phyloP scores from a whole-genome alignment of 1,139 yeast genomes.

The Suhomyces bribrorum region DNA sequence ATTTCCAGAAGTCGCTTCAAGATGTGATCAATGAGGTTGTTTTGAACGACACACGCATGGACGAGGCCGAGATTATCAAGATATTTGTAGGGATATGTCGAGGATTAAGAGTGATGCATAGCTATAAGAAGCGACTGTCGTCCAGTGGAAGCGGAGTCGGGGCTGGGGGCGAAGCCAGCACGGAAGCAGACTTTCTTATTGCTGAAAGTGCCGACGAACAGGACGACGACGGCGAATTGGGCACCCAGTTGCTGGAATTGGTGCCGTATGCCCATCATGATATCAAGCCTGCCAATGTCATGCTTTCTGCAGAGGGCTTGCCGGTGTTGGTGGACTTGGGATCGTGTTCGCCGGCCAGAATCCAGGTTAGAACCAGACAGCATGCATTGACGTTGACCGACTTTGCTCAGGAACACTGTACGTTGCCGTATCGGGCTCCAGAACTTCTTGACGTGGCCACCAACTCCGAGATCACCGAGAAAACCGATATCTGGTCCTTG shows the following conservation, averaged over 20 bases:
- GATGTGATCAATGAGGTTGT: conserved; percentile 69
- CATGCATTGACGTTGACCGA: conserved; percentile 80
- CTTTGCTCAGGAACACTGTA: conserved; percentile 81
- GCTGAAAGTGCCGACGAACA: conserved; percentile 32
- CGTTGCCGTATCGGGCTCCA: conserved; percentile 87
- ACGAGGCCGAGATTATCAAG: conserved; percentile 62
- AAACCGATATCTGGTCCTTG: conserved; percentile 86
- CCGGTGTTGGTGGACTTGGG: conserved; percentile 88
- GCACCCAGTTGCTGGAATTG: conserved; percentile 57
- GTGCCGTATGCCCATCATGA: conserved; percentile 84
- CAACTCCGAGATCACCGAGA: conserved; percentile 62
- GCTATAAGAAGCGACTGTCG: conserved; percentile 43
- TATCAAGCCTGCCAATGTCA: conserved; percentile 84
- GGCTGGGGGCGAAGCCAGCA: conserved; percentile 17
- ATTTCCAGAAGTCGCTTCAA: conserved; percentile 69
- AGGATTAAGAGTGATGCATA: conserved; percentile 77
- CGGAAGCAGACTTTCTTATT: conserved; percentile 35
- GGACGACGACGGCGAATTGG: conserved; percentile 14
- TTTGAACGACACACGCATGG: conserved; percentile 52
- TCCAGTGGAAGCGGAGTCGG: conserved; percentile 22
- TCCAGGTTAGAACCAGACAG: conserved; percentile 56
- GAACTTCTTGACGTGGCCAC: conserved; percentile 79
- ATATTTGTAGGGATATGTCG: conserved; percentile 69
- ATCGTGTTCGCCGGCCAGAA: conserved; percentile 67
- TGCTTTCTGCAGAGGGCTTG: conserved; percentile 70